Base-by-base conservation (phyloP, 345 rosid species). In the Eucalyptus marginata region DNA sequence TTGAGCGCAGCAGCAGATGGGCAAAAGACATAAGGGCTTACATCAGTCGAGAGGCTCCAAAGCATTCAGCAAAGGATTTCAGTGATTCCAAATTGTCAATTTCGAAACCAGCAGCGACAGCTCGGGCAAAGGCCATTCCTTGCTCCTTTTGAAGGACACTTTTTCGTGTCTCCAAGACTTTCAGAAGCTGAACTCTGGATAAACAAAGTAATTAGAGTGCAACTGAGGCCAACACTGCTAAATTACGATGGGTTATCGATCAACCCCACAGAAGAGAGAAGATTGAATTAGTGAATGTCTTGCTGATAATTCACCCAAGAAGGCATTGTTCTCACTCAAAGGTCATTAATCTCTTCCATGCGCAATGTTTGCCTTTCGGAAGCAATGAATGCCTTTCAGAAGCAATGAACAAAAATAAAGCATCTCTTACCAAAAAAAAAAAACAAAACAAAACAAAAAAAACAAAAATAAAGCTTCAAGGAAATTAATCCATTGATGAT, bases 91-190 rank as follows among this genome's bases (percentile, higher is more conserved):
- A 93, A 88, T 93, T 93, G 90, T 96, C 97, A 94, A 94, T 89
- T 85, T 95, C 99, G 90, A 96, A 98, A 93, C 99, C 98, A 93
- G 99, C 99, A 91, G 99, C 99, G 24, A 92, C 96, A 90, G 99
- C 99, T 90, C 99, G 98, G 79, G 99, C 99, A 92, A 98, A 98
- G 90, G 99, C 99, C 99, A 98, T 98, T 54, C 99, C 99, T 94
- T 98, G 99, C 93, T 98, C 99, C 92, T 97, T 97, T 94, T 94
- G 99, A 89, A 98, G 93, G 89, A 92, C 93, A 83, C 91, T 92
- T 94, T 88, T 96, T 86, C 99, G 94, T 64, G 97, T 95, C 95
- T 96, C 99, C 89, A 98, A 91, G 90, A 96, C 99, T 94, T 94
- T 96, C 94, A 95, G 87, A 89, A 97, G 99, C 92, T 98, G 97